Evolutionary conservation across 148 eudicot genomes (phyloP).

Genomic region (Rhododendron kiyosumense): DNA sequence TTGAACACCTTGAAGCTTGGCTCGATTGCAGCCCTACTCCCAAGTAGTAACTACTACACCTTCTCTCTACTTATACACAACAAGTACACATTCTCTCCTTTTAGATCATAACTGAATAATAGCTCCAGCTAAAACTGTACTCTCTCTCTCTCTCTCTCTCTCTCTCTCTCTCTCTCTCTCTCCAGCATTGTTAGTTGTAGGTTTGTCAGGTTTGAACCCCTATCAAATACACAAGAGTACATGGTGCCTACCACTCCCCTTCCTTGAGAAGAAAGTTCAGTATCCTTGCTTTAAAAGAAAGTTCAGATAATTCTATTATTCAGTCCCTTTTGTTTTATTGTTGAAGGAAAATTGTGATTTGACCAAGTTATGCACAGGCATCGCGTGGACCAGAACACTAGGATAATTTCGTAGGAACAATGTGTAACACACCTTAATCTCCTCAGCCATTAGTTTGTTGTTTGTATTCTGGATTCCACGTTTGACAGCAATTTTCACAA

Average conservation of each 20-base stretch:
- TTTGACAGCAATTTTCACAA: conserved; percentile 97
- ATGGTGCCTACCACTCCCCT: neutral
- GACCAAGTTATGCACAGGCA: neutral
- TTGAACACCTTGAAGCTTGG: too few species aligned
- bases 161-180: too few species aligned
- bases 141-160: too few species aligned
- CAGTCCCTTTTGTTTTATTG: neutral
- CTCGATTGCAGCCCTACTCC: neutral
- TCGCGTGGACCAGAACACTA: neutral
- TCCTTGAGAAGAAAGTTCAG: neutral
- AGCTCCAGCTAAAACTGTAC: neutral
- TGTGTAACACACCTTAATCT: conserved; percentile 57
- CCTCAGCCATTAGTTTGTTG: conserved; percentile 91
- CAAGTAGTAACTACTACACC: neutral
- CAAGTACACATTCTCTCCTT: neutral
- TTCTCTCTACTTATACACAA: neutral
- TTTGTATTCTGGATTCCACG: conserved; percentile 98
- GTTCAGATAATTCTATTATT: neutral
- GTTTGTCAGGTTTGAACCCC: too few species aligned
- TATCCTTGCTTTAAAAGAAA: neutral
- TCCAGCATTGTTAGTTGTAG: too few species aligned
- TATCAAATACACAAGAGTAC: too few species aligned
- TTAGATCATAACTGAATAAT: neutral
- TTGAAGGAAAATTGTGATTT: neutral
- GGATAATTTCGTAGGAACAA: neutral